Evolutionary conservation across 108 stramenopile genomes (phyloP), one percentile per base, ranked within the genome.

Genomic region (Nitzschia palea): DNA sequence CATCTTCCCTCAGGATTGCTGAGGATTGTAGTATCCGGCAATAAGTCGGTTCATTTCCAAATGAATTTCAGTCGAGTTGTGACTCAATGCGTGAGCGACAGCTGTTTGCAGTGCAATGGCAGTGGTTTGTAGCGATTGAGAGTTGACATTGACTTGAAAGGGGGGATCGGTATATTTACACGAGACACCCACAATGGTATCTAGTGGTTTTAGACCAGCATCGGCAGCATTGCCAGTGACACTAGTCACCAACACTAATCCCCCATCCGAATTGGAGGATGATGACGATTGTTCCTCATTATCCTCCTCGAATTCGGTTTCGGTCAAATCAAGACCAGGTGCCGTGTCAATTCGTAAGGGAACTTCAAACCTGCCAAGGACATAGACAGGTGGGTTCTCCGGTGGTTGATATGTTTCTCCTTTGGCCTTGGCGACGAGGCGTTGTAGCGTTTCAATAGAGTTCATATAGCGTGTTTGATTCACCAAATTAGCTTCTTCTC

Each of bases 1-100:
- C n/a, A n/a, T n/a, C n/a, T n/a, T n/a, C n/a, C n/a, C n/a, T n/a
- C n/a, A n/a, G n/a, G n/a, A n/a, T n/a, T n/a, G n/a, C n/a, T n/a
- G n/a, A n/a, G n/a, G n/a, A n/a, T 48, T 18, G 47, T 48, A 48
- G n/a, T 48, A 48, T 10, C 47, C 47, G 5, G 47, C 9, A 48
- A 68, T 20, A 2, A 56, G 48, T 25, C 63, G 45, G 34, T 65
- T 65, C 5, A 65, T 27, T 23, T 67, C 66, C 29, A 67, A 20
- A 33, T 50, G 25, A 48, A 65, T 44, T 51, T 65, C 45, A 3
- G 45, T 47, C 2, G 44, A n/a, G n/a, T 44, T 44, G 44, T 65
- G 43, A 12, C 44, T 44, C 18, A 65, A 15, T 14, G 45, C 6
- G 51, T 65, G 33, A 8, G 43, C 43, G 12, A 44, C 63, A 2